phyloP scores from a whole-genome alignment of 2,329 filamentous ascomycete species.

The Lachnellula arida region DNA sequence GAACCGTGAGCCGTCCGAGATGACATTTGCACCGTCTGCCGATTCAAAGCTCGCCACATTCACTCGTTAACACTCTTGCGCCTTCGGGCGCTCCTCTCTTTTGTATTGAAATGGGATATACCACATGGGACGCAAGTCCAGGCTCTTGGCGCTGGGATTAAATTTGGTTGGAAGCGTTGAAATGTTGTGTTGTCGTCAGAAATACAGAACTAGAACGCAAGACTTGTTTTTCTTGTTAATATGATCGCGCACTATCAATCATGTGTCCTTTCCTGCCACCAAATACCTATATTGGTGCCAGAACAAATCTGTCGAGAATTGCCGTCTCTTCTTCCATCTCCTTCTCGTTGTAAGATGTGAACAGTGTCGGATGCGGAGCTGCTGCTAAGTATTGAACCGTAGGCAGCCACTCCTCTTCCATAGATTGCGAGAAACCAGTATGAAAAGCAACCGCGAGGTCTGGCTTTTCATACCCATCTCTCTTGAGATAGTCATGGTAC shows the following conservation, averaged over 20 bases:
- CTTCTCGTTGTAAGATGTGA: constrained; percentile 17
- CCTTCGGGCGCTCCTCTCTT: neutral
- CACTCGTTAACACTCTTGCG: too few species aligned
- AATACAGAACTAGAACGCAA: neutral
- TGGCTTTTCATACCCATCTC: constrained; percentile 2
- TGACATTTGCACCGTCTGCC: too few species aligned
- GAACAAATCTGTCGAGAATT: constrained; percentile 5
- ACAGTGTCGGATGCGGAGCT: constrained; percentile 12
- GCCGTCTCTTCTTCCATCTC: constrained; percentile 16
- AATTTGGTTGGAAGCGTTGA: too few species aligned
- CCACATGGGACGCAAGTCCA: neutral
- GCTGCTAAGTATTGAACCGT: constrained; percentile 9
- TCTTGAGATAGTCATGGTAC: constrained; percentile 13
- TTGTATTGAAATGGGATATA: neutral
- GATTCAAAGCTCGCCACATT: too few species aligned
- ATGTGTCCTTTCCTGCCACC: neutral
- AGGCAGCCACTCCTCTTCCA: constrained; percentile 8
- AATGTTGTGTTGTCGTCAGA: neutral
- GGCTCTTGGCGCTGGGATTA: neutral
- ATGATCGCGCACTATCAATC: neutral
- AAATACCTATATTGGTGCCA: constrained; percentile 19
- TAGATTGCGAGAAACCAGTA: constrained; percentile 12
- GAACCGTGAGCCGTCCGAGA: neutral
- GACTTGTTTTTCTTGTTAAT: neutral
- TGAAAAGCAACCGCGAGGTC: constrained; percentile 19